Conservation (phyloP, 176 grass and related monocot genomes). For the Guadua angustifolia region DNA sequence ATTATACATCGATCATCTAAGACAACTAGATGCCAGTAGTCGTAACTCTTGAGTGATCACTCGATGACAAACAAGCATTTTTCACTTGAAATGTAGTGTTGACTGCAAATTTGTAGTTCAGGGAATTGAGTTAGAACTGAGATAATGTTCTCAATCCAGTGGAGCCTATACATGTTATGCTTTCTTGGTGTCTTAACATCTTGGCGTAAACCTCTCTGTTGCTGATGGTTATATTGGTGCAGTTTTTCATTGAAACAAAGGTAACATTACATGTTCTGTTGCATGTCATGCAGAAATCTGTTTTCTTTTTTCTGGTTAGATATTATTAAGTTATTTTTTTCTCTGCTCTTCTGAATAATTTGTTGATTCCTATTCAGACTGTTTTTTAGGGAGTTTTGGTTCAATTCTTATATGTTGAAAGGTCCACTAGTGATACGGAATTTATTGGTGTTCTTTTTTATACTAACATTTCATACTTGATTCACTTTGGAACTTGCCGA, state of each 20-base stretch:
- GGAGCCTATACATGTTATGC: slow-evolving; percentile 1
- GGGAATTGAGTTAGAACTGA: background rate
- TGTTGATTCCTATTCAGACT: slow-evolving; percentile 12
- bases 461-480: slow-evolving; percentile 11
- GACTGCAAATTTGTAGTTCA: background rate
- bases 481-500: slow-evolving; percentile 1
- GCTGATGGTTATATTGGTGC: background rate
- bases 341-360: slow-evolving; percentile 2
- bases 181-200: background rate
- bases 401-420: slow-evolving; percentile 5
- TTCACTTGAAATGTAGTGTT: slow-evolving; percentile 1
- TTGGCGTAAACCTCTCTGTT: slow-evolving; percentile 13
- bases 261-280: slow-evolving; percentile 29
- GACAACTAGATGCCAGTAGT: background rate
- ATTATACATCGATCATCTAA: background rate
- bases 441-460: slow-evolving; percentile 16
- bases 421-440: background rate
- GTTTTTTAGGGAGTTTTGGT: slow-evolving; percentile 23
- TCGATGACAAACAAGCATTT: background rate
- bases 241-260: slow-evolving; percentile 23
- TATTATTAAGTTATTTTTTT: background rate
- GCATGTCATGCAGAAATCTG: slow-evolving; percentile 13
- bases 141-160: background rate
- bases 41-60: background rate
- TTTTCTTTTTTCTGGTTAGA: slow-evolving; percentile 16